Evolutionary conservation across 768 basidiomycete species (phyloP).

Genomic region (Mycena capillaripes): DNA sequence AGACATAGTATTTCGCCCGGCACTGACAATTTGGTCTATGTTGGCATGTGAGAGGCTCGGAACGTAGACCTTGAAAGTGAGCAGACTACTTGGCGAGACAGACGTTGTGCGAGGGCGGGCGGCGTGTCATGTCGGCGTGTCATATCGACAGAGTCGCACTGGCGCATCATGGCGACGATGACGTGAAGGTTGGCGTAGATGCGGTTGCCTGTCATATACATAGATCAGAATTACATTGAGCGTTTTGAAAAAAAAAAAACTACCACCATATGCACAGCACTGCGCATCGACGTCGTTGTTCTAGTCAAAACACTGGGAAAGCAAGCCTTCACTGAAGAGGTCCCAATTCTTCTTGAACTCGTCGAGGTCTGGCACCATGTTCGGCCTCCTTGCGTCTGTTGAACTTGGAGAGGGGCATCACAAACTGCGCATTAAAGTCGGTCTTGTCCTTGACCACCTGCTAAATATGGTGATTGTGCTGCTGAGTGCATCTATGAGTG

Average conservation of each 20-base stretch:
- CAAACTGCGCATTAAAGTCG: conserved; percentile 62
- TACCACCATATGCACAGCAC: conserved; percentile 68
- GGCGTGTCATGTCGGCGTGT: too few species aligned
- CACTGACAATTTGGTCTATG: conserved; percentile 69
- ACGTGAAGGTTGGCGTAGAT: conserved; percentile 73
- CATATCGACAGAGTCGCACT: conserved; percentile 73
- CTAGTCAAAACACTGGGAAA: conserved; percentile 74
- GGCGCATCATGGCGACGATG: conserved; percentile 73
- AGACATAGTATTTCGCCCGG: neutral
- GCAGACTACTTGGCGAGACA: conserved; percentile 70
- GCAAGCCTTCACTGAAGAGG: conserved; percentile 72
- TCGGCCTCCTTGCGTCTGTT: conserved; percentile 62
- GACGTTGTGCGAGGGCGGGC: conserved; percentile 75
- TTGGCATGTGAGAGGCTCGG: conserved; percentile 64
- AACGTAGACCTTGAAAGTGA: conserved; percentile 70
- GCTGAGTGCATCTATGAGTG: too few species aligned
- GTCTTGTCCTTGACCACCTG: conserved; percentile 57
- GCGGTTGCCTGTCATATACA: conserved; percentile 49
- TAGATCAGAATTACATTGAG: neutral
- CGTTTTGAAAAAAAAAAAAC: too few species aligned
- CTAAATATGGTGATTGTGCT: too few species aligned
- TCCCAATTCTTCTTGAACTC: conserved; percentile 76
- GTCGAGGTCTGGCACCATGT: conserved; percentile 64
- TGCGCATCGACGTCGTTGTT: conserved; percentile 75
- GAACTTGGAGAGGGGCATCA: conserved; percentile 64